Percentiles rank a stretch among this genome's conserved stretches.
Conservation (phyloP, 2,329 filamentous ascomycete genomes). For the Cladosporium sp. region DNA sequence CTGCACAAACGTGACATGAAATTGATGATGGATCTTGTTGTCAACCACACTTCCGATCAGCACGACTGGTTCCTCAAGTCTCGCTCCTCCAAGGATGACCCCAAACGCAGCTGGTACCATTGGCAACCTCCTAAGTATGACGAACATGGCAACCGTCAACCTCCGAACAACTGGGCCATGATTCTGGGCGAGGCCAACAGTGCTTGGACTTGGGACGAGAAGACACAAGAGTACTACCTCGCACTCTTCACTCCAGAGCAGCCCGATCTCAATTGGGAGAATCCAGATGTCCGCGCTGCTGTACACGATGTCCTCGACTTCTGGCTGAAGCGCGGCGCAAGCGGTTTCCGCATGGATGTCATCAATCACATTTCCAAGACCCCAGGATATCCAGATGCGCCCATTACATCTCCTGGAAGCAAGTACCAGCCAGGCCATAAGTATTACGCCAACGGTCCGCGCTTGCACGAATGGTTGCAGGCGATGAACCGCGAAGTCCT, state of each 20-base stretch:
- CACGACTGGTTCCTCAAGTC: slow-evolving; percentile 63
- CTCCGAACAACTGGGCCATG: slow-evolving; percentile 58
- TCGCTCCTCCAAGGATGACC: slow-evolving; percentile 51
- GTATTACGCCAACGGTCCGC: slow-evolving; percentile 59
- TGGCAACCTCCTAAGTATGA: slow-evolving; percentile 63
- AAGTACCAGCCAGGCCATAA: slow-evolving; percentile 52
- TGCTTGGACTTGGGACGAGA: slow-evolving; percentile 51
- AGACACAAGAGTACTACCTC: slow-evolving; percentile 51
- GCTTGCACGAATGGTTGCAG: slow-evolving; percentile 60
- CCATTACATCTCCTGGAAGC: slow-evolving; percentile 43
- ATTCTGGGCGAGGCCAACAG: slow-evolving; percentile 44
- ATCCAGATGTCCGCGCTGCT: slow-evolving; percentile 46
- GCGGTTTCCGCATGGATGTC: slow-evolving; percentile 53
- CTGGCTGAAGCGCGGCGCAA: slow-evolving; percentile 51
- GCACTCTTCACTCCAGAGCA: slow-evolving; percentile 51
- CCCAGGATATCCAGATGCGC: slow-evolving; percentile 46
- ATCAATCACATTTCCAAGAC: slow-evolving; percentile 54
- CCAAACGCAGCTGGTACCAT: slow-evolving; percentile 65
- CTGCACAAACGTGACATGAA: slow-evolving; percentile 51
- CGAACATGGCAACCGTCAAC: slow-evolving; percentile 54
- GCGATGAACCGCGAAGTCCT: slow-evolving; percentile 57
- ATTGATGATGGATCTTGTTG: slow-evolving; percentile 41
- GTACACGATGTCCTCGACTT: slow-evolving; percentile 52
- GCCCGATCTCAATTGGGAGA: slow-evolving; percentile 54
- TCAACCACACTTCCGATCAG: slow-evolving; percentile 43